Evolutionary conservation across 768 basidiomycete genomes (phyloP).

Genomic region (Tulasnella sp.): DNA sequence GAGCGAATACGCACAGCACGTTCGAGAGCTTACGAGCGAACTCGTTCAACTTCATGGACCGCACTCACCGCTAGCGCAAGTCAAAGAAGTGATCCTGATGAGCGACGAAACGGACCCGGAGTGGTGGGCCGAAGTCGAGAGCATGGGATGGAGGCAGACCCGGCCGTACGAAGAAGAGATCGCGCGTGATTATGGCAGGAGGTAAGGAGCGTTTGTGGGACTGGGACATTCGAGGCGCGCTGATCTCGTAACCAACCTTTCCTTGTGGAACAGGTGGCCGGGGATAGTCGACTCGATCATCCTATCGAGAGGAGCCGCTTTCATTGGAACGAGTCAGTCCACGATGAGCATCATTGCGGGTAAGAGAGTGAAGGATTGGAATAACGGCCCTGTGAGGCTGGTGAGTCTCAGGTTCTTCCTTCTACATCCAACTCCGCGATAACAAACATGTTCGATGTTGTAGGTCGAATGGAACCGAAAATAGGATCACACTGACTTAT

Average conservation of each 20-base stretch:
- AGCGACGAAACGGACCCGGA: constrained; percentile 22
- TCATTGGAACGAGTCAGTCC: constrained; percentile 27
- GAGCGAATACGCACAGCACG: not conserved
- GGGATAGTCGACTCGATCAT: constrained; percentile 23
- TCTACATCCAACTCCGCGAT: not conserved
- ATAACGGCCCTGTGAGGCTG: constrained; percentile 15
- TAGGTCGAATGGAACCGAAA: not conserved
- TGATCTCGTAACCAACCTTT: not conserved
- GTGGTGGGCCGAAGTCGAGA: constrained; percentile 20
- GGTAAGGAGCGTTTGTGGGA: not conserved
- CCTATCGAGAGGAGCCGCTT: constrained; percentile 19
- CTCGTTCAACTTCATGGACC: not conserved
- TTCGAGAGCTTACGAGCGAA: constrained; percentile 3
- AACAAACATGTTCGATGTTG: not conserved
- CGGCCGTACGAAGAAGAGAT: not conserved
- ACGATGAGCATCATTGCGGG: constrained; percentile 26
- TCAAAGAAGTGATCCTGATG: constrained; percentile 14
- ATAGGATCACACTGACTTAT: not conserved
- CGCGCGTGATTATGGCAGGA: not conserved
- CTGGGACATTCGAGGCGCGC: not conserved
- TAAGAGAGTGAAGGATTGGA: constrained; percentile 26
- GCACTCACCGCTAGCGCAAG: not conserved
- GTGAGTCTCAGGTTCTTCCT: not conserved
- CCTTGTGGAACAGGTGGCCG: constrained; percentile 13
- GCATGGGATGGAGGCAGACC: constrained; percentile 6